Conservation (phyloP, 176 grass and related monocot genomes). For the Eragrostis nindensis region DNA sequence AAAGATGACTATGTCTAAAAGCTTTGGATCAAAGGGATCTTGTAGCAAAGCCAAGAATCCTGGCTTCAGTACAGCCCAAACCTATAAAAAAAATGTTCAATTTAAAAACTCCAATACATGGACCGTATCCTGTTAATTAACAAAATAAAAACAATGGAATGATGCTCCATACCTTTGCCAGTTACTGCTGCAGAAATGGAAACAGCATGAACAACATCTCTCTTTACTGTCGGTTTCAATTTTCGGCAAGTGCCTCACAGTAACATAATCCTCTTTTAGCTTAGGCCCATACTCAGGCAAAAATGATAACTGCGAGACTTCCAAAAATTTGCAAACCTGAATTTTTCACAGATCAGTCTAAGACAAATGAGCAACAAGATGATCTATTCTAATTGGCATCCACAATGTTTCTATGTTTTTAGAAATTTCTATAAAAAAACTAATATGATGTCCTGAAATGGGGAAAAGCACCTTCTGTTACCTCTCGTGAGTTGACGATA, state of each 20-base stretch:
- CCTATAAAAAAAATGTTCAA: constrained; percentile 44
- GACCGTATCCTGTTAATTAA: constrained; percentile 9
- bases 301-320: constrained; percentile 74
- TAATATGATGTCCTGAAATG: constrained; percentile 1
- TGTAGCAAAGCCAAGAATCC: constrained; percentile 87
- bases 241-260: constrained; percentile 64
- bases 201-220: constrained; percentile 52
- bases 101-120: constrained; percentile 25
- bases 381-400: background rate
- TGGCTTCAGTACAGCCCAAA: constrained; percentile 90
- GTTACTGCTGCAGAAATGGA: constrained; percentile 63
- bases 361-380: constrained; percentile 35
- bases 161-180: constrained; percentile 63
- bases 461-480: constrained; percentile 25
- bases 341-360: constrained; percentile 25
- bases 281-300: constrained; percentile 76
- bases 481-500: constrained; percentile 82
- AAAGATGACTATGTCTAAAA: constrained; percentile 84
- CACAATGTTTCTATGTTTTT: background rate
- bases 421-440: background rate
- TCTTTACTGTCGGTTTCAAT: constrained; percentile 51
- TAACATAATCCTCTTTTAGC: constrained; percentile 85
- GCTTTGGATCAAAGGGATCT: constrained; percentile 84
- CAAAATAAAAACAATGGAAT: background rate
- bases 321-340: constrained; percentile 78